phyloP scores from a whole-genome alignment of 2,329 filamentous ascomycete species.

The Ceratocystis variospora region DNA sequence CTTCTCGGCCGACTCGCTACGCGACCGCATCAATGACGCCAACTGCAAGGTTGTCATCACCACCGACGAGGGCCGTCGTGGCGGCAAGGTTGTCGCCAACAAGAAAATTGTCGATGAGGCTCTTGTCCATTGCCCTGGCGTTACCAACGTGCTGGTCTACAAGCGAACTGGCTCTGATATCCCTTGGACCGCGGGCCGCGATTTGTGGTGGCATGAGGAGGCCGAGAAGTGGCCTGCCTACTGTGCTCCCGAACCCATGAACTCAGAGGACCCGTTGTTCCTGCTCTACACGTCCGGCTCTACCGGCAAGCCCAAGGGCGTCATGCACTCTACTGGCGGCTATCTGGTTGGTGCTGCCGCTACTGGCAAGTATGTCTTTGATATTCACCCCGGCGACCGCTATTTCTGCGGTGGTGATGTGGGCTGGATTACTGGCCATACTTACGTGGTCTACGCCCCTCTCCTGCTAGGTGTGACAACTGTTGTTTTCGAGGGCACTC shows the following conservation, averaged over 20 bases:
- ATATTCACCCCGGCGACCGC: constrained; percentile 83
- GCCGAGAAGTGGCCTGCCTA: constrained; percentile 92
- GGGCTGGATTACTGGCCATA: constrained; percentile 98
- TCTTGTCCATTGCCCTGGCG: constrained; percentile 85
- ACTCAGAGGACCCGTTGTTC: constrained; percentile 91
- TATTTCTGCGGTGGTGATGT: constrained; percentile 99
- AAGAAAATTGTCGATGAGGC: constrained; percentile 99
- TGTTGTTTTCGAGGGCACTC: constrained; percentile 95
- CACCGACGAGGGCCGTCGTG: constrained; percentile 92
- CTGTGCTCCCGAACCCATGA: constrained; percentile 76
- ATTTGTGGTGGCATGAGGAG: constrained; percentile 98
- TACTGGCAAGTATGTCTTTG: constrained; percentile 97
- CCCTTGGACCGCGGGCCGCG: constrained; percentile 76
- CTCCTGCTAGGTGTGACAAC: constrained; percentile 85
- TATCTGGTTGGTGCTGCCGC: constrained; percentile 88
- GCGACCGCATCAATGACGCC: constrained; percentile 86
- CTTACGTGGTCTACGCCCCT: constrained; percentile 94
- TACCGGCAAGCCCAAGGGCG: constrained; percentile 96
- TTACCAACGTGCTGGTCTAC: constrained; percentile 76
- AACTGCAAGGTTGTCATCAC: constrained; percentile 91
- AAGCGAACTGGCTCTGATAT: constrained; percentile 87
- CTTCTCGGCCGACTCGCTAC: constrained; percentile 90
- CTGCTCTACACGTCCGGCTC: constrained; percentile 95
- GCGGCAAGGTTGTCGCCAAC: constrained; percentile 90
- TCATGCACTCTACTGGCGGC: constrained; percentile 92